Evolutionary conservation across 2,329 filamentous ascomycete genomes (phyloP), one percentile per base, ranked within the genome.

Genomic region (Xylaria sp.): DNA sequence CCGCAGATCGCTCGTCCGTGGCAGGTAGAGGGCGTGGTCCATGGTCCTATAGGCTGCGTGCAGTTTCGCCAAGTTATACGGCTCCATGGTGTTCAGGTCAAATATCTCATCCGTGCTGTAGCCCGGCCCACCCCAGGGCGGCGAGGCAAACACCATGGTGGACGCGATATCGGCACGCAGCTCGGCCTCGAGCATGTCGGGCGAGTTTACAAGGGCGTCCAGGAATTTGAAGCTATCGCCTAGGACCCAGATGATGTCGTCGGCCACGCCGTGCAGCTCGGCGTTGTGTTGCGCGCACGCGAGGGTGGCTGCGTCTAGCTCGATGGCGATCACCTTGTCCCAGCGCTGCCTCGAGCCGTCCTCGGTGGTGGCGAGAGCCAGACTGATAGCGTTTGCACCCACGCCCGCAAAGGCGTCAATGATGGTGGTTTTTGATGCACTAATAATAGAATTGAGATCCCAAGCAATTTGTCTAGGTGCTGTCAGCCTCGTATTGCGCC

Each of bases 231-330:
- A 95, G 69, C 89, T 94, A 73, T 97, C 92, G 3, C 88, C 92
- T 50, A 89, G 79, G 37, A 97, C 82, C 88, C 92, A 99, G 50
- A 86, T 89, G 65, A 99, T 93, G 66, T 84, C 53, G 9, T 69
- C 85, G 44, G 87, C 76, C 0, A 96, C 89, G 2, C 88, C 92
- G 69, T 97, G 96, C 42, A 97, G 77, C 50, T 85, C 79, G 7
- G 94, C 92, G 70, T 99, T 99, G 70, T 95, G 87, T 75, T 96
- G 92, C 21, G 92, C 94, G 72, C 95, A 99, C 42, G 88, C 87
- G 6, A 99, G 81, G 1, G 90, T 91, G 8, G 86, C 82, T 2
- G 86, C 78, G 66, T 97, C 87, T 63, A 88, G 89, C 74, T 99
- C 94, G 63, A 99, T 88, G 39, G 90, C 91, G 69, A 97, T 91